Base-by-base conservation (phyloP, 495 filamentous ascomycete genomes). In the Niebla homalea region DNA sequence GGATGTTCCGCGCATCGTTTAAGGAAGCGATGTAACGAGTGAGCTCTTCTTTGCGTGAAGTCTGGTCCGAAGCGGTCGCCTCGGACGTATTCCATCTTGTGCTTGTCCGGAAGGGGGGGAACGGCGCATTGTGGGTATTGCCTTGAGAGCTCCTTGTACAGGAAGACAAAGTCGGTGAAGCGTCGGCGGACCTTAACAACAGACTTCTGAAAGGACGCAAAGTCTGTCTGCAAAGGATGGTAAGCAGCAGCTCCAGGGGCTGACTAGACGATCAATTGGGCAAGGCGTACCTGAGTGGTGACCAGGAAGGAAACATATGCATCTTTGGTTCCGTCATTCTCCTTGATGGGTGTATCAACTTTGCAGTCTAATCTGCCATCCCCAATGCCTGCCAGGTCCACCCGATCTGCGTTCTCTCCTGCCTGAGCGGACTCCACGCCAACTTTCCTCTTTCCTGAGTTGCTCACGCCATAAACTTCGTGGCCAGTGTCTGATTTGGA, bases 71-170 rank as follows among this genome's bases (percentile, higher is more conserved):
- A 98, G 37, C 92, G 81, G 67, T 97, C 89, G 47, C 93, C 93
- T 46, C 88, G 84, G 35, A 96, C 93, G 59, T 96, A 95, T 60
- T 92, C 86, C 85, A 98, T 92, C 63, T 94, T 94, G 73, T 97
- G 89, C 69, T 98, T 98, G 65, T 97, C 92, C 41, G 92, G 92
- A 51, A 97, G 72, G 43, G 92, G 92, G 36, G 92, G 92, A 12
- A 98, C 89, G 38, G 92, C 93, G 68, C 80, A 87, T 62, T 83
- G 84, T 29, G 88, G 87, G 60, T 88, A 97, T 60, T 96, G 87
- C 57, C 79, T 78, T 48, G 72, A 80, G 37, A 98, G 78, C 25
- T 79, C 80, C 65, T 94, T 97, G 74, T 85, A 95, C 49, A 98
- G 80, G 62, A 95, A 98, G 53, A 93, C 84, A 63, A 98, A 98